Percentiles rank a stretch among this genome's conserved stretches.
Evolutionary conservation across 192 early-diverging fungal species (phyloP).

Genomic region (Backusella australiensis): DNA sequence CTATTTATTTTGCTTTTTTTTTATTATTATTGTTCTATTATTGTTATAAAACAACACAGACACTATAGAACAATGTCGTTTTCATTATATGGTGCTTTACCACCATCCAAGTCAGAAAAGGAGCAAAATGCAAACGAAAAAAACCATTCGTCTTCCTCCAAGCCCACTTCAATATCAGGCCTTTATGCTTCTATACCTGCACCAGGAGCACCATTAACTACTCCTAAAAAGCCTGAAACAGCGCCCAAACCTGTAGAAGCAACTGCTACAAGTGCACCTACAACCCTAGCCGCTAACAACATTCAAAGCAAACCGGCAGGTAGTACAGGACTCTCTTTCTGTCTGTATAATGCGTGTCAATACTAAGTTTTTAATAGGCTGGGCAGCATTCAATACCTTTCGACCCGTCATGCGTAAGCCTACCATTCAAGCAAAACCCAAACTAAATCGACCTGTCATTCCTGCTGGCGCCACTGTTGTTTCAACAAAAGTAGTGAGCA

Average conservation of each 20-base stretch:
- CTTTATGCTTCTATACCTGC: slow-evolving; percentile 18
- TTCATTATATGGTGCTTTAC: slow-evolving; percentile 22
- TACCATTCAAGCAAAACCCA: slow-evolving; percentile 47
- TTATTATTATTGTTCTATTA: too few species aligned
- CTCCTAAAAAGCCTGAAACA: background rate
- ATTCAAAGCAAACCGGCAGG: slow-evolving; percentile 17
- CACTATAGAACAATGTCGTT: slow-evolving; percentile 18
- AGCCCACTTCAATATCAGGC: background rate
- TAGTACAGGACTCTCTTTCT: background rate
- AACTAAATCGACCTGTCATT: slow-evolving; percentile 31
- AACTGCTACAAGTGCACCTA: background rate
- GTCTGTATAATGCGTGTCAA: background rate
- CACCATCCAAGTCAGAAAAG: slow-evolving; percentile 21
- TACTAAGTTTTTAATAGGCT: slow-evolving; percentile 22
- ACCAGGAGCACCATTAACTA: slow-evolving; percentile 1
- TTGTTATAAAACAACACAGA: too few species aligned
- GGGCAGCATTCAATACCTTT: slow-evolving; percentile 34
- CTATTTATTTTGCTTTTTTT: too few species aligned
- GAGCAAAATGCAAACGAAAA: background rate
- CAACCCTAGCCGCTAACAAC: background rate
- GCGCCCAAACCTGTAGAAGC: background rate
- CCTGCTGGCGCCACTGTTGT: slow-evolving; percentile 31
- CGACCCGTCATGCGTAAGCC: slow-evolving; percentile 45
- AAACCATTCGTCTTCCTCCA: background rate
- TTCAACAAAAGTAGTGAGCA: slow-evolving; percentile 20